phyloP scores from a whole-genome alignment of 441 rosid species.

The Erodium moschatum region DNA sequence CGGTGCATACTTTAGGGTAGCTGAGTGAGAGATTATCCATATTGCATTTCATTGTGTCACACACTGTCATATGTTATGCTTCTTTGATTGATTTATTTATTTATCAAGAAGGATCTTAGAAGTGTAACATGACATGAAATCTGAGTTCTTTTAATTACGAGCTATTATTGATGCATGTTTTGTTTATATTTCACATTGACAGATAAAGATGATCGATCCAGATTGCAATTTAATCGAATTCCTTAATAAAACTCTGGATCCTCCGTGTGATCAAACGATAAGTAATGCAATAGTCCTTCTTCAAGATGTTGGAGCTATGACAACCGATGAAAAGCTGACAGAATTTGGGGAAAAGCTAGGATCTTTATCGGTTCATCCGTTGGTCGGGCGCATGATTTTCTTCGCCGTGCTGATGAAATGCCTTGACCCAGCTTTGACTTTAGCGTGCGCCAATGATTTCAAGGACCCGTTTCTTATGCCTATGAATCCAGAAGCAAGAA shows the following conservation, averaged over 20 bases:
- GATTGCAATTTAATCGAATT: slow-evolving; percentile 56
- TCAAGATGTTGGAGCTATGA: slow-evolving; percentile 80
- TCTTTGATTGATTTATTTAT: too few species aligned
- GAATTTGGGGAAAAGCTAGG: slow-evolving; percentile 88
- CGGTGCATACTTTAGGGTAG: too few species aligned
- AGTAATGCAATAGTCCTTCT: slow-evolving; percentile 64
- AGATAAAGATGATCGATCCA: slow-evolving; percentile 91
- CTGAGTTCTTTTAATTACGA: neutral
- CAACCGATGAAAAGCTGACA: slow-evolving; percentile 70
- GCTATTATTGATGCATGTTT: slow-evolving; percentile 14
- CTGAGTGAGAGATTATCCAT: too few species aligned
- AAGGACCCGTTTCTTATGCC: slow-evolving; percentile 87
- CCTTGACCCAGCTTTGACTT: slow-evolving; percentile 90
- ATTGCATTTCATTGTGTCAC: too few species aligned
- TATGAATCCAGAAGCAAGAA: slow-evolving; percentile 52
- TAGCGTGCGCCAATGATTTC: slow-evolving; percentile 88
- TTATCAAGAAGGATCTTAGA: neutral
- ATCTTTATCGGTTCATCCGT: slow-evolving; percentile 83
- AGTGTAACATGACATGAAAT: neutral
- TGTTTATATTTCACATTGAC: slow-evolving; percentile 21
- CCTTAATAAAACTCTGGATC: slow-evolving; percentile 74
- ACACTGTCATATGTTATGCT: too few species aligned
- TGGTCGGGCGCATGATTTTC: slow-evolving; percentile 86
- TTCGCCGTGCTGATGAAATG: slow-evolving; percentile 82
- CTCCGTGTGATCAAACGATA: slow-evolving; percentile 69